Conservation (phyloP, 441 rosid genomes). For the Adansonia gregorii region DNA sequence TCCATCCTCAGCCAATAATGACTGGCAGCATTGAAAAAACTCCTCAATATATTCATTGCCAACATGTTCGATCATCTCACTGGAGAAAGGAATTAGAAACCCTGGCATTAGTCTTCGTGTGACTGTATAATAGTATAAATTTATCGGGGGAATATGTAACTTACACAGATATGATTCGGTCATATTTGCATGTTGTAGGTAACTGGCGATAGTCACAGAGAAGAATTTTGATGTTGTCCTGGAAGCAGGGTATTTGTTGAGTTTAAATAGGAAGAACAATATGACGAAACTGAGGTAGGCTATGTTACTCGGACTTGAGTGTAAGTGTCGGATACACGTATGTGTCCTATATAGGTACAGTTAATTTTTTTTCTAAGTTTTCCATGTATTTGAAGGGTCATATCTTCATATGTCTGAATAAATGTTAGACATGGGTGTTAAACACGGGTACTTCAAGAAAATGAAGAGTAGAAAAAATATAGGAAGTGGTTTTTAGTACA, state of each 20-base stretch:
- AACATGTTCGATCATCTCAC: constrained; percentile 89
- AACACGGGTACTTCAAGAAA: too few species aligned
- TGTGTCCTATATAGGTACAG: too few species aligned
- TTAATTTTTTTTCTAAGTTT: too few species aligned
- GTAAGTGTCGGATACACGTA: background rate
- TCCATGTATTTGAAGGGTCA: too few species aligned
- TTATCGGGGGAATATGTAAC: background rate
- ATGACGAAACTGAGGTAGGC: too few species aligned
- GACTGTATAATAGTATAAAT: too few species aligned
- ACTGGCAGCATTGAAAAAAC: constrained; percentile 70
- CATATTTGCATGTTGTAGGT: constrained; percentile 49
- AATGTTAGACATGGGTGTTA: too few species aligned
- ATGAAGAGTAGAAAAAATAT: too few species aligned
- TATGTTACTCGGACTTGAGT: background rate
- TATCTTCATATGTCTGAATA: too few species aligned
- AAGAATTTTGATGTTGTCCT: constrained; percentile 64
- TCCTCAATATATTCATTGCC: constrained; percentile 83
- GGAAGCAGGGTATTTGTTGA: constrained; percentile 8
- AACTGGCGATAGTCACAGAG: constrained; percentile 81
- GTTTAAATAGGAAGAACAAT: background rate
- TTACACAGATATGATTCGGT: constrained; percentile 82
- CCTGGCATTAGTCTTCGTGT: too few species aligned
- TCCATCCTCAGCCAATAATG: constrained; percentile 71
- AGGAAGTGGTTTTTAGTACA: background rate
- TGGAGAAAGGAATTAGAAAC: constrained; percentile 27